phyloP scores from a whole-genome alignment of 1,284 basidiomycete genomes.

The Amylostereum chailletii region DNA sequence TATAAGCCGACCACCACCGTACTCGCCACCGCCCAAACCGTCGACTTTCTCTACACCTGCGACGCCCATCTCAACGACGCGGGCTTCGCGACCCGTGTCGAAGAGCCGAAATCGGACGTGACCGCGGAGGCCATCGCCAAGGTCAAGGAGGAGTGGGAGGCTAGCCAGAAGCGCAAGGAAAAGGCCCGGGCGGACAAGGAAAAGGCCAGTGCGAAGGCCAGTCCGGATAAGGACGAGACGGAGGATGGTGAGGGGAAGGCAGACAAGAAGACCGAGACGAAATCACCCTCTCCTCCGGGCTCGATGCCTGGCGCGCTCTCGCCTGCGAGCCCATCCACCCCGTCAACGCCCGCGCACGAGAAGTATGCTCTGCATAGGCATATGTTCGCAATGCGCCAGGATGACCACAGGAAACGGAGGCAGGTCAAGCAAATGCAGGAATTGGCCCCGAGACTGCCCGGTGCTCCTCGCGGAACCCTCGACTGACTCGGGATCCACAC shows the following conservation, averaged over 20 bases:
- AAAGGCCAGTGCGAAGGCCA: conserved; percentile 33
- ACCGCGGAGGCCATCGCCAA: conserved; percentile 64
- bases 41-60: conserved; percentile 74
- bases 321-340: conserved; percentile 9
- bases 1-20: conserved; percentile 66
- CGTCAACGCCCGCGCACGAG: conserved; percentile 21
- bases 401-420: conserved; percentile 28
- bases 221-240: conserved; percentile 13
- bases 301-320: conserved; percentile 13
- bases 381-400: conserved; percentile 29
- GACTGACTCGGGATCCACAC: neutral
- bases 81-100: conserved; percentile 57
- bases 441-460: conserved; percentile 28
- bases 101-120: conserved; percentile 22
- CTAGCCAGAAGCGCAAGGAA: conserved; percentile 39
- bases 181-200: conserved; percentile 33
- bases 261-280: conserved; percentile 11
- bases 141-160: conserved; percentile 74
- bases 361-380: conserved; percentile 32
- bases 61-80: conserved; percentile 57
- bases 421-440: conserved; percentile 28
- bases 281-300: conserved; percentile 9
- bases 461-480: conserved; percentile 19
- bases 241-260: conserved; percentile 10
- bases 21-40: conserved; percentile 62